Conservation (phyloP, 352 stramenopile genomes). For the Phytophthora sojae region DNA sequence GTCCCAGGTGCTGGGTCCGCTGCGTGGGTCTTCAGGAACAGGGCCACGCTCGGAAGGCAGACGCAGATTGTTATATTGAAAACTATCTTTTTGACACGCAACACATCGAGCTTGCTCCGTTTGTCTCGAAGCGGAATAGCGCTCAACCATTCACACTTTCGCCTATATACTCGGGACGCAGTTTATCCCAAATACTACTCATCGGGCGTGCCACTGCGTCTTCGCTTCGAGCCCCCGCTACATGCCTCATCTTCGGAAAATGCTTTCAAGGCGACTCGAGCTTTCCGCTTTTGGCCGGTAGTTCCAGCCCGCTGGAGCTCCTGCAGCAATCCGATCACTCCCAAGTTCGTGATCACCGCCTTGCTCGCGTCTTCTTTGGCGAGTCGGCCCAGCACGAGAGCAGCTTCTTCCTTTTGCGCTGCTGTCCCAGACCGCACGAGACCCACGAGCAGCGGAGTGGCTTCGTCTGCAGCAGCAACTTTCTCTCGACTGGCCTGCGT, state of each 20-base stretch:
- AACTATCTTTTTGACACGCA: slow-evolving; percentile 21
- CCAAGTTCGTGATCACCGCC: not conserved
- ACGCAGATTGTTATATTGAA: slow-evolving; percentile 35
- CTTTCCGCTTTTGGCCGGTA: not conserved
- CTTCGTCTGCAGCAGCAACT: not conserved
- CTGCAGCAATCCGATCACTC: not conserved
- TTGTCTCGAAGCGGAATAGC: too few relatives aligned
- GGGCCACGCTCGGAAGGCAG: not conserved
- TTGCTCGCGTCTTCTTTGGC: not conserved
- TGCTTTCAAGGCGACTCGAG: not conserved
- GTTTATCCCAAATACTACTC: not conserved
- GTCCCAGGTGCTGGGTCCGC: slow-evolving; percentile 3
- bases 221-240: not conserved
- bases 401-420: not conserved
- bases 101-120: not conserved
- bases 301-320: not conserved
- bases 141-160: not conserved
- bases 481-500: not conserved
- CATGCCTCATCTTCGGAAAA: not conserved
- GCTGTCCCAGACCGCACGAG: not conserved
- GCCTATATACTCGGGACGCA: too few relatives aligned
- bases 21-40: not conserved
- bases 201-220: not conserved
- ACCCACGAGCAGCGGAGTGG: not conserved
- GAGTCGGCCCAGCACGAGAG: not conserved